phyloP scores from a whole-genome alignment of 805 yeast genomes.

The Komagataella pastoris region DNA sequence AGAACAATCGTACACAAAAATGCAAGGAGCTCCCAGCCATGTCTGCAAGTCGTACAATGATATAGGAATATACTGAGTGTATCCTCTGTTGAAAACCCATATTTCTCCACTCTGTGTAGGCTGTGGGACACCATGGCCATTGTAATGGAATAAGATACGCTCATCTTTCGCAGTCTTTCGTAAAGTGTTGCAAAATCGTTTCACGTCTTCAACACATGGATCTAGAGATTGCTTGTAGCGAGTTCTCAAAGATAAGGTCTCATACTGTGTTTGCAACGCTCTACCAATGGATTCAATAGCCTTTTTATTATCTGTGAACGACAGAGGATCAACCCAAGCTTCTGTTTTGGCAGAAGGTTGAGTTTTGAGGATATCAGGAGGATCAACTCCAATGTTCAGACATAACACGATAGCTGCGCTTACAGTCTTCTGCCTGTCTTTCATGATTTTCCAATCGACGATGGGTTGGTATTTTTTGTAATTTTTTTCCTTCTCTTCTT shows the following conservation, averaged over 20 bases:
- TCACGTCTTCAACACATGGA: conserved; percentile 92
- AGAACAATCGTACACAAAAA: conserved; percentile 88
- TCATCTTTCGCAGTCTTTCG: conserved; percentile 90
- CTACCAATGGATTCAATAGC: conserved; percentile 89
- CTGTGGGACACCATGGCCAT: conserved; percentile 97
- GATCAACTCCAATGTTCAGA: conserved; percentile 88
- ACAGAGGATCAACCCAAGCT: conserved; percentile 86
- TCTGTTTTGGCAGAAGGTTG: conserved; percentile 87
- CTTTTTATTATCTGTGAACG: conserved; percentile 72
- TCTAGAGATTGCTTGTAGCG: conserved; percentile 85
- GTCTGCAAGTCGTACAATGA: conserved; percentile 90
- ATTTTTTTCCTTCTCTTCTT: conserved; percentile 32
- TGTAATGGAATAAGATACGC: conserved; percentile 84
- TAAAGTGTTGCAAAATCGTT: conserved; percentile 78
- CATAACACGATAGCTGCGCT: conserved; percentile 88
- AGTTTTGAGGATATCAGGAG: conserved; percentile 89
- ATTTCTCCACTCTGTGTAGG: conserved; percentile 95
- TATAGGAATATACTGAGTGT: conserved; percentile 95
- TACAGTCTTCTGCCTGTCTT: conserved; percentile 84
- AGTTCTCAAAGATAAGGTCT: conserved; percentile 74
- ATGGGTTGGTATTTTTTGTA: conserved; percentile 53
- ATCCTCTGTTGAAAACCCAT: conserved; percentile 96
- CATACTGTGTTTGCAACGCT: conserved; percentile 77
- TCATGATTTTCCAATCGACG: conserved; percentile 82
- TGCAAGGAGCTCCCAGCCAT: conserved; percentile 97